Evolutionary conservation across 1,139 yeast species (phyloP).

Genomic region (Yamadazyma buinensis): DNA sequence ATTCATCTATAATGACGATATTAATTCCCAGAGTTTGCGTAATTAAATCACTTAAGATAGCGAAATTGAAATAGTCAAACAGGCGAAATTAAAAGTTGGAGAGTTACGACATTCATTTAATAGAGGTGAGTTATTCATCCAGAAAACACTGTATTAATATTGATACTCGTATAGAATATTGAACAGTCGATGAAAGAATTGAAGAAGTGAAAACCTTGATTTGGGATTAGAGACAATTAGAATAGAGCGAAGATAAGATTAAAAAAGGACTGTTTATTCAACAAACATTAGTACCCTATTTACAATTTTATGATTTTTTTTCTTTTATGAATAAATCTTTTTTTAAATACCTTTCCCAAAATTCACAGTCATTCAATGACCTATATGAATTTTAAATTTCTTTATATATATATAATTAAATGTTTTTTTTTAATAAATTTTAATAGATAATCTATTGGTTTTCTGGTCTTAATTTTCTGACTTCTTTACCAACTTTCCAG

Average conservation of each 20-base stretch:
- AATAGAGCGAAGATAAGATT: neutral
- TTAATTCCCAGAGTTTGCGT: too few species aligned
- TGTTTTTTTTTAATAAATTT: neutral
- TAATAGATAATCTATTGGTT: slow-evolving; percentile 65
- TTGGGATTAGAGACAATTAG: neutral
- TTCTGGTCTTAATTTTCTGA: slow-evolving; percentile 98
- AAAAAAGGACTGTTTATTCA: slow-evolving; percentile 30
- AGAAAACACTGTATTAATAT: too few species aligned
- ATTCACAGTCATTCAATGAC: slow-evolving; percentile 15
- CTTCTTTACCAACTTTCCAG: slow-evolving; percentile 99
- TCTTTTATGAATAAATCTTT: too few species aligned
- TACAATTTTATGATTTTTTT: slow-evolving; percentile 17
- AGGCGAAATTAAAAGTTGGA: too few species aligned
- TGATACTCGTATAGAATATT: too few species aligned
- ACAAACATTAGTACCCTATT: slow-evolving; percentile 39
- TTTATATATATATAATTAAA: neutral
- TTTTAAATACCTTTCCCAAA: slow-evolving; percentile 15
- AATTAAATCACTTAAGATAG: too few species aligned
- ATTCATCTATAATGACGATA: too few species aligned
- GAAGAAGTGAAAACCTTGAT: too few species aligned
- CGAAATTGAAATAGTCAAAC: too few species aligned
- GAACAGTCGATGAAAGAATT: too few species aligned
- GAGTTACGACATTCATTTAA: too few species aligned
- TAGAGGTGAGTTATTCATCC: too few species aligned
- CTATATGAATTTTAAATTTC: neutral